Percentiles rank a stretch among this genome's conserved stretches.
These are phyloP conservation scores for Raphanus hybrid DNA, from an alignment of 441 rosid species.

Conservation along the genomic window DNA sequence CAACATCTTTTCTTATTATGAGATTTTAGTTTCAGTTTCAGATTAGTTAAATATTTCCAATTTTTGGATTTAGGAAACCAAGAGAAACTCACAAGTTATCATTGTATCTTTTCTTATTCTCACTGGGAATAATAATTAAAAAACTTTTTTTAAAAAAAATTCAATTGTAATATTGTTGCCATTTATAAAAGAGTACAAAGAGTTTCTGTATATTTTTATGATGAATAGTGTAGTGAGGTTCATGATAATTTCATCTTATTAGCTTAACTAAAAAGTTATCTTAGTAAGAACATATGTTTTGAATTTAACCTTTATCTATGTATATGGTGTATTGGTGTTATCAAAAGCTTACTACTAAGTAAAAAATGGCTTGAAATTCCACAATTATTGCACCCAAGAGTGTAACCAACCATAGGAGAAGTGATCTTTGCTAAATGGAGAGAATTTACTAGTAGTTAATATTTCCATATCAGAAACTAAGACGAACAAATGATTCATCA, in stretches of 20 bases:
- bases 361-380: background rate
- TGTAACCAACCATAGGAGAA: background rate
- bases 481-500: background rate
- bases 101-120: background rate
- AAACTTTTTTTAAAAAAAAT: no score
- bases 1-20: background rate
- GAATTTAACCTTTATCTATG: no score
- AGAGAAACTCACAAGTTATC: background rate
- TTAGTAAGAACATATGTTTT: background rate
- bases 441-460: background rate
- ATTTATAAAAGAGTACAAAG: no score
- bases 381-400: background rate
- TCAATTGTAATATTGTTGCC: background rate
- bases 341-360: background rate
- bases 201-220: background rate
- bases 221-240: background rate
- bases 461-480: background rate
- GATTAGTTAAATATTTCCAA: background rate
- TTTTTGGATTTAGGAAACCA: background rate
- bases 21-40: background rate
- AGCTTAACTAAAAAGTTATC: background rate
- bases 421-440: background rate
- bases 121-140: background rate
- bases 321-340: background rate
- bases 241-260: background rate